A percentile compares a stretch with the other conserved stretches of the same genome.
Evolutionary conservation across 352 stramenopile genomes (phyloP).

Genomic region (Pythium angustatum): DNA sequence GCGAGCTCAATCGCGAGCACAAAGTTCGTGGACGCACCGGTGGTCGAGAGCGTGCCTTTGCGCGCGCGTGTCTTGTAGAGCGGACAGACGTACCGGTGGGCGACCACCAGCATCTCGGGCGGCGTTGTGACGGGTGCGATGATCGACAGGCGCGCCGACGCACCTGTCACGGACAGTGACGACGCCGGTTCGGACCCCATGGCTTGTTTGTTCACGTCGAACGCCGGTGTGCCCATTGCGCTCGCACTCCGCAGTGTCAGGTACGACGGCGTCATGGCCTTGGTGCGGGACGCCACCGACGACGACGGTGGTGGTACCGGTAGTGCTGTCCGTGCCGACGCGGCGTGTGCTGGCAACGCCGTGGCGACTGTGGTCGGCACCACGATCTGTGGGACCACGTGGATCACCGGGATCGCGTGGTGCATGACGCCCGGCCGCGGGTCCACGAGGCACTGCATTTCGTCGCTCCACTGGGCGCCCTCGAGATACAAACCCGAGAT

Average conservation of each 20-base stretch:
- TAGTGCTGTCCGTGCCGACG: too few species aligned
- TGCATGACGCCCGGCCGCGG: constrained; percentile 60
- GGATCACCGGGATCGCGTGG: constrained; percentile 82
- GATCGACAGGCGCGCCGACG: background rate
- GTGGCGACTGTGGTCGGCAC: background rate
- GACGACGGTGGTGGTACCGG: background rate
- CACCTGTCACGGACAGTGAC: too few species aligned
- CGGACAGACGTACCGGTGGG: constrained; percentile 80
- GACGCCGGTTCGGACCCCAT: too few species aligned
- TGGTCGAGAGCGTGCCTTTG: constrained; percentile 91
- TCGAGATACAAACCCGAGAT: constrained; percentile 69
- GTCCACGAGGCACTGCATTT: constrained; percentile 50
- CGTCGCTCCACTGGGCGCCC: constrained; percentile 63
- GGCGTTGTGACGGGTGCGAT: background rate
- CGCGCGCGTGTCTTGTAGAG: constrained; percentile 91
- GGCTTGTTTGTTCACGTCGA: background rate
- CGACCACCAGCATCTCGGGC: constrained; percentile 13
- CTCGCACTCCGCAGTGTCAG: constrained; percentile 28
- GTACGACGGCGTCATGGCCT: constrained; percentile 30
- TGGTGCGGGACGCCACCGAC: constrained; percentile 25
- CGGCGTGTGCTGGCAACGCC: background rate
- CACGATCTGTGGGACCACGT: constrained; percentile 68
- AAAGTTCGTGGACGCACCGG: constrained; percentile 93
- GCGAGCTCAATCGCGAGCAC: constrained; percentile 89
- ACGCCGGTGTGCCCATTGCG: background rate